Percentiles rank a stretch among this genome's conserved stretches.
phyloP scores from a whole-genome alignment of 2,329 filamentous ascomycete genomes.

The Alternaria atra region DNA sequence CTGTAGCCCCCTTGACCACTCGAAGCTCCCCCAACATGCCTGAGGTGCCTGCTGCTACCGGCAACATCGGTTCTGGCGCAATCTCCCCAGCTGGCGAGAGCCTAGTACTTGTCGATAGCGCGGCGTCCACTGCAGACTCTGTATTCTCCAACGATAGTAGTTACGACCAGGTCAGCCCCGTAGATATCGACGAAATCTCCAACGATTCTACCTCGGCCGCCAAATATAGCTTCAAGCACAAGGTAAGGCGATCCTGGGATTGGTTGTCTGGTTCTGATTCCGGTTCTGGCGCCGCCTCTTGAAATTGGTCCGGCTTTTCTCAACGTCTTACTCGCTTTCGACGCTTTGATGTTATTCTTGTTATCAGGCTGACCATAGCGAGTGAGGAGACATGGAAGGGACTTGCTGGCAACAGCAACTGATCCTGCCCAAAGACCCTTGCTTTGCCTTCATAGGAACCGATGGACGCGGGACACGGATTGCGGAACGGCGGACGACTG shows the following conservation, averaged over 20 bases:
- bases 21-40: constrained; percentile 3
- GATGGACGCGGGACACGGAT: neutral
- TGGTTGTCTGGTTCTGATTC: constrained; percentile 18
- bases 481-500: neutral
- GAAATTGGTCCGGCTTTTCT: neutral
- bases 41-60: constrained; percentile 76
- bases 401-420: constrained; percentile 1
- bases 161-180: constrained; percentile 18
- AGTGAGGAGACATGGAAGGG: constrained; percentile 12
- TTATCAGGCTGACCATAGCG: constrained; percentile 11
- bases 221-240: constrained; percentile 20
- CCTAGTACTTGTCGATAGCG: constrained; percentile 85
- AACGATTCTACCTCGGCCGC: neutral
- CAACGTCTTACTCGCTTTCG: neutral
- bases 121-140: constrained; percentile 10
- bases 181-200: neutral
- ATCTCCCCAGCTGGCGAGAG: constrained; percentile 94
- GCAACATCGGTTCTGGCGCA: constrained; percentile 90
- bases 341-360: constrained; percentile 2
- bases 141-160: constrained; percentile 19
- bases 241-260: constrained; percentile 26
- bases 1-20: constrained; percentile 46
- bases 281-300: constrained; percentile 16
- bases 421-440: neutral
- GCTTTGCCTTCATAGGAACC: neutral